A percentile compares a stretch with the other conserved stretches of the same genome.
Evolutionary conservation across 139 green algal genomes (phyloP).

Genomic region (Protoeuglena noctilucae): DNA sequence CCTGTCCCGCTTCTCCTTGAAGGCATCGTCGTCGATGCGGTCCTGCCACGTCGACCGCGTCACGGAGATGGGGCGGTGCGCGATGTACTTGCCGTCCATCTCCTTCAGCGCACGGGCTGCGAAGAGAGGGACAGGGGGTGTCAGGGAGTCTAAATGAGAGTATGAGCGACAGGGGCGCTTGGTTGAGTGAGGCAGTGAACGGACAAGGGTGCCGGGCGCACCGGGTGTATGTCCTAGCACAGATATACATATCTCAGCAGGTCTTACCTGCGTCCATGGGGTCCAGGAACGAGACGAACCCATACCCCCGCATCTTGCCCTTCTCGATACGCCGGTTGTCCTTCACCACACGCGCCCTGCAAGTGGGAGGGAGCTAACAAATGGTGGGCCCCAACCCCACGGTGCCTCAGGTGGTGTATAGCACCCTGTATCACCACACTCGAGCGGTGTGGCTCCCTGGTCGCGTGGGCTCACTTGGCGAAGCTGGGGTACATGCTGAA

Average conservation of each 20-base stretch:
- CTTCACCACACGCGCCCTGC: constrained; percentile 43
- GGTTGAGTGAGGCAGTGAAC: too few species aligned
- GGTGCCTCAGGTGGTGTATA: neutral
- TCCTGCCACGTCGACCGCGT: constrained; percentile 56
- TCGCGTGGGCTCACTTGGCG: constrained; percentile 64
- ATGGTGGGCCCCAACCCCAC: neutral
- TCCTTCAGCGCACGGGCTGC: constrained; percentile 3
- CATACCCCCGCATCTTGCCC: constrained; percentile 78
- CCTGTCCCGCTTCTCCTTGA: neutral
- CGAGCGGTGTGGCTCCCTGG: constrained; percentile 1
- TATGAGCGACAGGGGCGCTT: neutral
- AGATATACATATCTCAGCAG: constrained; percentile 56
- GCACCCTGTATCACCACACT: neutral
- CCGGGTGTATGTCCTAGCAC: neutral
- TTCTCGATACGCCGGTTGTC: constrained; percentile 50
- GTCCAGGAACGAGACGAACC: constrained; percentile 82
- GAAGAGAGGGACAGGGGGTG: neutral
- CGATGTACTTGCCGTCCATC: constrained; percentile 78
- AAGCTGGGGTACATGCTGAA: constrained; percentile 77
- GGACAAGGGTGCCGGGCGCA: too few species aligned
- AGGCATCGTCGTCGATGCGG: constrained; percentile 13
- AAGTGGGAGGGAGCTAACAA: neutral
- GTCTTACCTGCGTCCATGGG: constrained; percentile 56
- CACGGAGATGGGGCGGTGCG: constrained; percentile 76
- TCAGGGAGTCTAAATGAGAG: neutral